Evolutionary conservation across 108 stramenopile genomes (phyloP).

Genomic region (Nitzschia sp.): DNA sequence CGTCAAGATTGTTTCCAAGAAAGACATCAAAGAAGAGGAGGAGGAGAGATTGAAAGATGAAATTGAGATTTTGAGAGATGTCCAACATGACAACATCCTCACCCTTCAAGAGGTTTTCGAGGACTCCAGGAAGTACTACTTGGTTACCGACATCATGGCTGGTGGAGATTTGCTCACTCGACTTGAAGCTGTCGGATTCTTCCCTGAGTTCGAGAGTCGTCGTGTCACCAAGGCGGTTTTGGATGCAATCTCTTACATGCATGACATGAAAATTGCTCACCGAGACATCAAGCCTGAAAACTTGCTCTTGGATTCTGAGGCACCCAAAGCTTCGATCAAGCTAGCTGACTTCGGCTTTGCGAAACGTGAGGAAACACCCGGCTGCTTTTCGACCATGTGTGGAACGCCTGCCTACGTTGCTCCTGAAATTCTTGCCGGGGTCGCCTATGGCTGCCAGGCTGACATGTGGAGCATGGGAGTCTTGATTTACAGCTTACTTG

Average conservation of each 20-base stretch:
- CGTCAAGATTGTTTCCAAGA: conserved; percentile 68
- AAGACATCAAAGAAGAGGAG: conserved; percentile 60
- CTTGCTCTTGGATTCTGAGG: conserved; percentile 22
- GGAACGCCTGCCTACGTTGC: conserved; percentile 99
- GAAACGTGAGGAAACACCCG: conserved; percentile 82
- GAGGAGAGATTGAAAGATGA: conserved; percentile 67
- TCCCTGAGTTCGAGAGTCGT: conserved; percentile 57
- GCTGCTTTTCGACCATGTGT: conserved; percentile 94
- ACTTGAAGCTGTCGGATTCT: conserved; percentile 57
- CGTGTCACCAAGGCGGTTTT: conserved; percentile 45
- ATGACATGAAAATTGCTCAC: conserved; percentile 83
- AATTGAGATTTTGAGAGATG: conserved; percentile 45
- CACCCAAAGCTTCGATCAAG: conserved; percentile 74
- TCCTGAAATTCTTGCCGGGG: conserved; percentile 96
- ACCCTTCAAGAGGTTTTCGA: conserved; percentile 82
- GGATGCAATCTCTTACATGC: conserved; percentile 66
- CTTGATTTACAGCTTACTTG: conserved; percentile 96
- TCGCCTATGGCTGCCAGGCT: conserved; percentile 96
- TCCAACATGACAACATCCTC: conserved; percentile 55
- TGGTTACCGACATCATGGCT: conserved; percentile 74
- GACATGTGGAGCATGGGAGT: conserved; percentile 99
- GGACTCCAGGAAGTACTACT: conserved; percentile 65
- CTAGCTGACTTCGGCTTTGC: conserved; percentile 99
- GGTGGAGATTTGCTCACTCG: conserved; percentile 88
- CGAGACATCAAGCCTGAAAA: conserved; percentile 94